Evolutionary conservation across 805 yeast species (phyloP), one percentile per base, ranked within the genome.

Genomic region (Kregervanrija delftensis): DNA sequence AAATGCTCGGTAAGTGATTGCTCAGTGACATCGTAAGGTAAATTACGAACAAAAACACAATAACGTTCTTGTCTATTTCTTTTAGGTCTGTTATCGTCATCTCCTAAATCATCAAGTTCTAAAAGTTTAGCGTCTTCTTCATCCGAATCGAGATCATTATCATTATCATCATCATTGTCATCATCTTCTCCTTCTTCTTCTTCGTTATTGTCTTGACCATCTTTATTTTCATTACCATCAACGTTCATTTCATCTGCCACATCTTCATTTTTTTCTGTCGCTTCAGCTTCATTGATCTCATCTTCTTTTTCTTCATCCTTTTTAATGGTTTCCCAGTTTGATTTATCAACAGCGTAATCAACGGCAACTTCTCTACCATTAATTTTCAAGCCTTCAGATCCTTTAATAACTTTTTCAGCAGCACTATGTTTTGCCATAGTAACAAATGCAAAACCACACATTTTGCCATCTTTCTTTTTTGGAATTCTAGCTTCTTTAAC

Each of bases 371-470:
- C 83, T 65, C 99, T 79, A 3, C 89, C 97, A 55, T 81, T 88
- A 43, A 93, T 86, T 63, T 86, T 80, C 59, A 90, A 66, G 8
- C 85, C 96, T 42, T 71, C 74, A 16, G 81, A 71, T 32, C 75
- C 88, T 55, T 86, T 86, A 33, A 90, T 79, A 1, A 96, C 98
- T 45, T 69, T 72, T 54, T 78, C 82, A 41, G 99, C 98, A 50
- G 83, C 79, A 30, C 77, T 66, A 49, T 79, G 72, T 57, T 83
- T 86, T 58, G 79, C 79, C 96, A 93, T 85, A 1, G 93, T 84
- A 9, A 93, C 89, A 63, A 93, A 93, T 0, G 89, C 99, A 74
- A 91, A 93, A 10, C 99, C 99, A 48, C 83, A 70, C 93, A 93
- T 85, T 61, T 77, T 81, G 12, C 96, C 96, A 41, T 88, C 95